A percentile compares a stretch with the other conserved stretches of the same genome.
These are phyloP conservation scores for Protomyces arabidopsidicola DNA, from an alignment of 1,139 yeast species.

Conservation along the genomic window DNA sequence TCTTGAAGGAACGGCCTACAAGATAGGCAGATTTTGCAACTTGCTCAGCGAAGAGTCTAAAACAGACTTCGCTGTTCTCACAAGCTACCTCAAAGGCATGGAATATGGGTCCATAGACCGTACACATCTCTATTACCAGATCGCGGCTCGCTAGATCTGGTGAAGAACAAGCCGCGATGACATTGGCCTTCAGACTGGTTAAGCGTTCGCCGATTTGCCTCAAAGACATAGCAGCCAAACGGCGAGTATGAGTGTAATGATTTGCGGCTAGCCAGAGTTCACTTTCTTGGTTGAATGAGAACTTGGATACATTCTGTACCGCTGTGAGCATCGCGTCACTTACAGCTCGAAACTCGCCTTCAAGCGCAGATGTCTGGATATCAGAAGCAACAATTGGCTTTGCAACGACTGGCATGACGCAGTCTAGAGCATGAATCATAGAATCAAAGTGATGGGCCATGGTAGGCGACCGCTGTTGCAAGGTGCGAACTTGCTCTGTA, in stretches of 20 bases:
- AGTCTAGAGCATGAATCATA: neutral
- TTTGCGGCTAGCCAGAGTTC: neutral
- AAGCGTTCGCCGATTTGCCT: neutral
- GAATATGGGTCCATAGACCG: slow-evolving; percentile 5
- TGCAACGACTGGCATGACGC: neutral
- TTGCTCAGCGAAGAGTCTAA: slow-evolving; percentile 3
- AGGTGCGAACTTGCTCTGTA: neutral
- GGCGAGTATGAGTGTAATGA: neutral
- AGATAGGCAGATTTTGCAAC: slow-evolving; percentile 44
- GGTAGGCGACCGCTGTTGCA: neutral
- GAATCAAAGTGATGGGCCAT: neutral
- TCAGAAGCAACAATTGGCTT: neutral
- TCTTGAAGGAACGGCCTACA: slow-evolving; percentile 36
- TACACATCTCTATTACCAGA: neutral
- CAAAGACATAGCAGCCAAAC: neutral
- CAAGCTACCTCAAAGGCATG: slow-evolving; percentile 1
- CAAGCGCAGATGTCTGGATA: slow-evolving; percentile 47
- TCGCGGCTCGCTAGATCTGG: neutral
- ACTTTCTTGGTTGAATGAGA: neutral
- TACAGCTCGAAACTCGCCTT: slow-evolving; percentile 50
- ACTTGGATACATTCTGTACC: slow-evolving; percentile 38
- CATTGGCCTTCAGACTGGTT: neutral
- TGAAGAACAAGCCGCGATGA: neutral
- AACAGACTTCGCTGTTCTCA: neutral
- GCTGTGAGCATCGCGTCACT: slow-evolving; percentile 45